Base-by-base conservation (phyloP, 2,329 filamentous ascomycete species). In the Cladorrhinum sp. region DNA sequence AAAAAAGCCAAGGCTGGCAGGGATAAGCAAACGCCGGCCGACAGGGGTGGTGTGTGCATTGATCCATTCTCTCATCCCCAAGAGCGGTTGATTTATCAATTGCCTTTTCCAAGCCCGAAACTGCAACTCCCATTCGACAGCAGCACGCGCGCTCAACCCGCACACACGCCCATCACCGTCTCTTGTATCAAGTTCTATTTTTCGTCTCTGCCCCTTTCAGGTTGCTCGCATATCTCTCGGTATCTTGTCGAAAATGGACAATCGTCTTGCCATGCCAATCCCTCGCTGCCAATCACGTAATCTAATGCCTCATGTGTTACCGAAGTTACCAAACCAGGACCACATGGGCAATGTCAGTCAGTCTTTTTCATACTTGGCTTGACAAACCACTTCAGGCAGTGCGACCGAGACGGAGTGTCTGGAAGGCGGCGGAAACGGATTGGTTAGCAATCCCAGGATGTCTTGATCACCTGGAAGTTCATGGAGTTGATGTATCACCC, bases 211-310 rank as follows among this genome's bases (percentile, higher is more conserved):
- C n/a, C n/a, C n/a, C n/a, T n/a, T n/a, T n/a, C n/a, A n/a, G n/a
- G n/a, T n/a, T n/a, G n/a, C n/a, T n/a, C n/a, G n/a, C n/a, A n/a
- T n/a, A n/a, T n/a, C n/a, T n/a, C n/a, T n/a, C n/a, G n/a, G n/a
- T n/a, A n/a, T n/a, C n/a, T n/a, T n/a, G n/a, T n/a, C n/a, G n/a
- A n/a, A n/a, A n/a, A n/a, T n/a, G n/a, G n/a, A n/a, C 50, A 30
- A 30, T 23, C 24, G 7, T 16, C 26, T 36, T 54, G n/a, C 10
- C 51, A 20, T 55, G 33, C 20, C 28, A 16, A 21, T 53, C 30
- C 26, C 30, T 20, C n/a, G 16, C 12, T 21, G 42, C 36, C 55
- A 23, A 62, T 65, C 64, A 67, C 65, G 66, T 67, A 68, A 67
- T 65, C 46, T 57, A 55, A 57, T 57, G 24, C 59, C 60, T 59